phyloP scores from a whole-genome alignment of 176 grass and related monocot genomes.

The Paspalum notatum region DNA sequence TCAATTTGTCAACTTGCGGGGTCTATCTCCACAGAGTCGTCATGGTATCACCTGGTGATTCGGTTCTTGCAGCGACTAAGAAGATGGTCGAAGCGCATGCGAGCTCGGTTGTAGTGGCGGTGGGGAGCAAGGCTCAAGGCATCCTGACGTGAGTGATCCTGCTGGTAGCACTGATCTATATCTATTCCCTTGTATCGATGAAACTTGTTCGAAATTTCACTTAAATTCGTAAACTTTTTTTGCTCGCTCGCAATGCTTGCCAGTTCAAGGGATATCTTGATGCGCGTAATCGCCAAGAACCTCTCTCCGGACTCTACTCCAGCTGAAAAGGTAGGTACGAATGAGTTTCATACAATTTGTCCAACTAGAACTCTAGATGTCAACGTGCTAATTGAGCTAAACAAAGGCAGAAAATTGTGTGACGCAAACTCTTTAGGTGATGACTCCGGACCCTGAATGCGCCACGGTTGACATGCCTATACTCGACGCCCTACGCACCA shows the following conservation, averaged over 20 bases:
- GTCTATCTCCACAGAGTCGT: conserved; percentile 44
- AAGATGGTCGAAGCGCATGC: conserved; percentile 72
- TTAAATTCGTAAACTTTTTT: neutral
- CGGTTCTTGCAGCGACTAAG: conserved; percentile 63
- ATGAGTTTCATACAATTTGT: neutral
- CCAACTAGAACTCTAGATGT: neutral
- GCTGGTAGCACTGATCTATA: too few relatives aligned
- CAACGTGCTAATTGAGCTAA: neutral
- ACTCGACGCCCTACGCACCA: conserved; percentile 72
- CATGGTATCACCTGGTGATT: conserved; percentile 59
- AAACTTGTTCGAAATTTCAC: neutral
- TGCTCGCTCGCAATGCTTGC: neutral
- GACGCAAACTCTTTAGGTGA: conserved; percentile 49
- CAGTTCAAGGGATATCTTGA: conserved; percentile 87
- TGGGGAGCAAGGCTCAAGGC: conserved; percentile 61
- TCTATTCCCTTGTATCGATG: too few relatives aligned
- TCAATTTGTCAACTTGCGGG: neutral
- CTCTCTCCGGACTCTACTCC: conserved; percentile 53
- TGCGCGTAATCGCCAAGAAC: conserved; percentile 68
- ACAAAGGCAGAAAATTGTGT: neutral
- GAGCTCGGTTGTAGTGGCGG: conserved; percentile 61
- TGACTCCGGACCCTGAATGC: conserved; percentile 81
- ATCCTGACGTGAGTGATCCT: conserved; percentile 64
- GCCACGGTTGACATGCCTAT: conserved; percentile 68
- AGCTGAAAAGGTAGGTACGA: conserved; percentile 52